These are phyloP conservation scores for Keqinozyma sinolaborantium DNA, from an alignment of 1,139 yeast species.

Conservation along the genomic window DNA sequence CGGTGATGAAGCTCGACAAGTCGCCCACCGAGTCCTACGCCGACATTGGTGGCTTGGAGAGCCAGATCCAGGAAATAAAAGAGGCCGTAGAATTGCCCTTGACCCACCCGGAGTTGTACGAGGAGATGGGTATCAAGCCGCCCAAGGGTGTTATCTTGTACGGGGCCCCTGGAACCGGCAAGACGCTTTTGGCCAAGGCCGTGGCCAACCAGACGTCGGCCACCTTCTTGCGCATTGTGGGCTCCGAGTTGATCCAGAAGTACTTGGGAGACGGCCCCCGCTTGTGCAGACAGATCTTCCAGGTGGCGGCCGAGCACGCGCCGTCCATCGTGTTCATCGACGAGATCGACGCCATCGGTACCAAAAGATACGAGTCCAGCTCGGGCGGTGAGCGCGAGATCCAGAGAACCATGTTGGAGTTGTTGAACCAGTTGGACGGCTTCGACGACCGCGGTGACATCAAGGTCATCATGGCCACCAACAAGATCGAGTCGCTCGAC, in stretches of 20 bases:
- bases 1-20: constrained; percentile 95
- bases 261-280: constrained; percentile 98
- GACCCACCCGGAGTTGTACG: constrained; percentile 96
- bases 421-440: constrained; percentile 95
- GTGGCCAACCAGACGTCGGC: constrained; percentile 98
- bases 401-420: constrained; percentile 97
- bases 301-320: constrained; percentile 95
- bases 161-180: constrained; percentile 99
- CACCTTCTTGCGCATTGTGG: constrained; percentile 92
- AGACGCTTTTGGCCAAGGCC: constrained; percentile 94
- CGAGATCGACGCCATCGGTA: constrained; percentile 98
- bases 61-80: constrained; percentile 95
- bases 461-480: constrained; percentile 98
- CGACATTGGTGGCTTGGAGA: constrained; percentile 95
- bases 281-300: constrained; percentile 89
- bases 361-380: constrained; percentile 92
- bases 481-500: constrained; percentile 90
- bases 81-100: constrained; percentile 97
- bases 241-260: constrained; percentile 94
- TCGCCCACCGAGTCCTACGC: constrained; percentile 97
- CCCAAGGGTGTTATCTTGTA: constrained; percentile 98
- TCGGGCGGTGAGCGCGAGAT: constrained; percentile 98
- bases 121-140: constrained; percentile 99
- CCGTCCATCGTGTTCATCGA: constrained; percentile 98
- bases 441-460: constrained; percentile 98